Evolutionary conservation across 2,329 filamentous ascomycete genomes (phyloP), one percentile per base, ranked within the genome.

Genomic region (Sporothrix humicola): DNA sequence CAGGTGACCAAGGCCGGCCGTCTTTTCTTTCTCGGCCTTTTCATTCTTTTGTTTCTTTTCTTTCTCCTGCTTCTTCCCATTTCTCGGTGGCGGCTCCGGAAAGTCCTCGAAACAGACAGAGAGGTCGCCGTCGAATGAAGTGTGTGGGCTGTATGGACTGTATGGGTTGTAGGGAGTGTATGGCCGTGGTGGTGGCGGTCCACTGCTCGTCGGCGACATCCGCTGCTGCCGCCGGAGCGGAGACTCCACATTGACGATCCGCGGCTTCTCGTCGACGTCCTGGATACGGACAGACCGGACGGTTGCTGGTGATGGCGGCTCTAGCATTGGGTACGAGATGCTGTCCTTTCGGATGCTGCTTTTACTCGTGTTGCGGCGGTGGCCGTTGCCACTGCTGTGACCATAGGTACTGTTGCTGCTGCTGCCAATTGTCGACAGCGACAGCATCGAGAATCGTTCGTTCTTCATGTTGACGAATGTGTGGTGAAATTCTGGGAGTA

Each of bases 1-100:
- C 3, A 98, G 85, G 44, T 76, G 74, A 0, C 44, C 23, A 4
- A 76, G 6, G 65, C 85, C 56, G 5, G 69, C 52, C 13, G 23
- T 20, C 71, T 31, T 50, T 42, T 26, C 58, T 42, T 37, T 37
- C 4, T 7, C 31, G 3, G 3, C 31, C 31, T 7, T 61, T 42
- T 42, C 5, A 1, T 42, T 15, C 1, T 10, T 59, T 59, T 20
- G 15, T 26, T 31, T 23, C 23, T 56, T 58, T 12, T 26, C 54
- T 20, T 15, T 59, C 5, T 59, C 31, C 5, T 68, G 6, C 15
- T 50, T 68, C 2, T 59, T 26, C 20, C 3, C 15, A 2, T 50
- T 59, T 23, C 5, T 17, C 4, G 10, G 13, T 3, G 13, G 23
- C 0, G 42, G 46, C 12, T 15, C 15, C 0, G 42, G 7, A 31